These are phyloP conservation scores for Heimioporus sp. DNA, from an alignment of 768 basidiomycete genomes.

Conservation along the genomic window DNA sequence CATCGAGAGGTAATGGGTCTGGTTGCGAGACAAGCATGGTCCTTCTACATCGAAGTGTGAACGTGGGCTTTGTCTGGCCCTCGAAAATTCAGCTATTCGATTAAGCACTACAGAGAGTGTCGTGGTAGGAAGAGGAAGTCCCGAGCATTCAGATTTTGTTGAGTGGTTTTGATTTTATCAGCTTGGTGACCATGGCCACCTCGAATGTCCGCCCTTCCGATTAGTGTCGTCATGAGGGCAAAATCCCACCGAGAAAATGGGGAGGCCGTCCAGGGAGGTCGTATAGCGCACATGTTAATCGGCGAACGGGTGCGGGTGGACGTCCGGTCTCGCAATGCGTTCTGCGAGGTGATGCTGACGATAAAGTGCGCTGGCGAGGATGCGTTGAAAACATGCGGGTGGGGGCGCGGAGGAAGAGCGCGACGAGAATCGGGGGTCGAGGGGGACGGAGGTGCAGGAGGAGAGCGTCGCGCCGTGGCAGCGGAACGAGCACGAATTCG, in stretches of 20 bases:
- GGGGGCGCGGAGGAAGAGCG: conserved; percentile 87
- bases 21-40: too few species aligned
- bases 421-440: conserved; percentile 87
- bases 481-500: conserved; percentile 1
- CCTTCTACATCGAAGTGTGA: too few species aligned
- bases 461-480: conserved; percentile 94
- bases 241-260: conserved; percentile 55
- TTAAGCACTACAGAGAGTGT: too few species aligned
- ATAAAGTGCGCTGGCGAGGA: conserved; percentile 57
- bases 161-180: too few species aligned
- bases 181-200: too few species aligned
- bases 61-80: too few species aligned
- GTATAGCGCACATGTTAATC: conserved; percentile 35
- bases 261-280: conserved; percentile 53
- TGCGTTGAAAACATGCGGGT: conserved; percentile 70
- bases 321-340: conserved; percentile 70
- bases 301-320: conserved; percentile 60
- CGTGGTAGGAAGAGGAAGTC: too few species aligned
- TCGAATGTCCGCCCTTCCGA: too few species aligned
- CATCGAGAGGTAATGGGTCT: too few species aligned
- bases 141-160: too few species aligned
- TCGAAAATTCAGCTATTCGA: too few species aligned
- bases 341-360: conserved; percentile 71
- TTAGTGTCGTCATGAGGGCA: too few species aligned
- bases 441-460: conserved; percentile 87